Conservation (phyloP, 352 stramenopile genomes). For the Phytophthora cryptogea region DNA sequence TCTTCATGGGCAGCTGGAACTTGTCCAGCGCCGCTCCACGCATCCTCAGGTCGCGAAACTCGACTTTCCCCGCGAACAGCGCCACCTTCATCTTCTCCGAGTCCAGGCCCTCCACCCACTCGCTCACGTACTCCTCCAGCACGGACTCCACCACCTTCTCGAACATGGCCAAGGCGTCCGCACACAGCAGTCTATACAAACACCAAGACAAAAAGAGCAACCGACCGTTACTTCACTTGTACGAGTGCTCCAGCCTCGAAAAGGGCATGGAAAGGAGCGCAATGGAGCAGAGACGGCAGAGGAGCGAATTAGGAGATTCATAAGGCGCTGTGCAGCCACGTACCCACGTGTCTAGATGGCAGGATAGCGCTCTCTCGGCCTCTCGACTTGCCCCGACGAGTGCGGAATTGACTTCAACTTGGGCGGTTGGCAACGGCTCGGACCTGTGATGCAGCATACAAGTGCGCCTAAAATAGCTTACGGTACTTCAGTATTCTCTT, state of each 20-base stretch:
- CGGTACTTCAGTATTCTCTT: slow-evolving; percentile 9
- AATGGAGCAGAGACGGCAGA: slow-evolving; percentile 6
- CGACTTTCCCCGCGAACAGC: slow-evolving; percentile 82
- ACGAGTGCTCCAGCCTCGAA: neutral
- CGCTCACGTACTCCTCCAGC: slow-evolving; percentile 85
- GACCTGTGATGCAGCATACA: slow-evolving; percentile 3
- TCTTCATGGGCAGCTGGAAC: slow-evolving; percentile 77
- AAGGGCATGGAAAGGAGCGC: slow-evolving; percentile 1
- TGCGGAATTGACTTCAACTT: slow-evolving; percentile 38
- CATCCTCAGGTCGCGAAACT: slow-evolving; percentile 81
- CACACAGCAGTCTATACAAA: neutral
- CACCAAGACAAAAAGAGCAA: slow-evolving; percentile 8
- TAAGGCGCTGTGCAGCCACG: neutral
- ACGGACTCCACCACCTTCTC: slow-evolving; percentile 86
- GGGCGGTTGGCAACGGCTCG: slow-evolving; percentile 20
- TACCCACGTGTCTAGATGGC: slow-evolving; percentile 1
- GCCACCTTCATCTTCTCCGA: slow-evolving; percentile 89
- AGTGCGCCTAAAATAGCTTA: slow-evolving; percentile 1
- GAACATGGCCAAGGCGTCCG: slow-evolving; percentile 57
- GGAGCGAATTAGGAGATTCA: neutral
- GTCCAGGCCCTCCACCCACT: slow-evolving; percentile 85
- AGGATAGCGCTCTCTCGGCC: slow-evolving; percentile 1
- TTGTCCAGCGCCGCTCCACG: slow-evolving; percentile 70
- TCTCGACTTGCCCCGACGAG: slow-evolving; percentile 14
- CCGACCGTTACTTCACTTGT: slow-evolving; percentile 16